phyloP scores from a whole-genome alignment of 1,284 basidiomycete species.

The Naganishia sp. region DNA sequence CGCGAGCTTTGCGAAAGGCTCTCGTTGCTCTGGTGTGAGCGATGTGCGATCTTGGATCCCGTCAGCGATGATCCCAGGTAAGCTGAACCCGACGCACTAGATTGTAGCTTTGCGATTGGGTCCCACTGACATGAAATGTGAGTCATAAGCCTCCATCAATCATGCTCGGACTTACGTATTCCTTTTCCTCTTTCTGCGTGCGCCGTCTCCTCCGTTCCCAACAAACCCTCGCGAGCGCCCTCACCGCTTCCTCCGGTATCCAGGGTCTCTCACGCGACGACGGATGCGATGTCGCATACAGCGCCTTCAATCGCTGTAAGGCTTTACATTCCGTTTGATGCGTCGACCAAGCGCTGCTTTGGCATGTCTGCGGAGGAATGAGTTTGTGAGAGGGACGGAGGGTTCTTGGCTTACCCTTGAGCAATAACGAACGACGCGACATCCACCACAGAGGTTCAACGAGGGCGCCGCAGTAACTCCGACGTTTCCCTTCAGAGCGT shows the following conservation, averaged over 20 bases:
- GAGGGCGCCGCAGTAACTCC: not conserved
- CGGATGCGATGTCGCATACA: constrained; percentile 52
- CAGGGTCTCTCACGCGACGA: constrained; percentile 42
- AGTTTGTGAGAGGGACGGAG: not conserved
- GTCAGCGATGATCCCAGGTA: constrained; percentile 2
- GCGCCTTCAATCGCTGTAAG: constrained; percentile 61
- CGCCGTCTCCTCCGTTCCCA: constrained; percentile 62
- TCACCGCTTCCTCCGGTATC: constrained; percentile 69
- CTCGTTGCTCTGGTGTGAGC: constrained; percentile 34
- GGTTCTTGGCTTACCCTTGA: constrained; percentile 57
- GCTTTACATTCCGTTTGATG: constrained; percentile 78
- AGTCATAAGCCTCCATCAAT: constrained; percentile 13
- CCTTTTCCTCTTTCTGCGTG: constrained; percentile 62
- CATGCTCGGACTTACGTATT: not conserved
- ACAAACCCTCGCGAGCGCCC: constrained; percentile 72
- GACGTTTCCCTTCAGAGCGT: constrained; percentile 25
- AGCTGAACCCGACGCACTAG: constrained; percentile 60
- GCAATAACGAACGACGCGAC: constrained; percentile 72
- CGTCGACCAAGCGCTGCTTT: constrained; percentile 70
- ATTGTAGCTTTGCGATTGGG: constrained; percentile 70
- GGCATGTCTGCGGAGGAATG: constrained; percentile 63
- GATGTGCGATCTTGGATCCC: constrained; percentile 7
- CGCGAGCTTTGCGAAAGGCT: constrained; percentile 44
- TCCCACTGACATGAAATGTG: constrained; percentile 57
- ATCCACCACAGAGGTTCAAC: constrained; percentile 68